Conservation (phyloP, 306 rosid genomes). For the Sicyos edulis region DNA sequence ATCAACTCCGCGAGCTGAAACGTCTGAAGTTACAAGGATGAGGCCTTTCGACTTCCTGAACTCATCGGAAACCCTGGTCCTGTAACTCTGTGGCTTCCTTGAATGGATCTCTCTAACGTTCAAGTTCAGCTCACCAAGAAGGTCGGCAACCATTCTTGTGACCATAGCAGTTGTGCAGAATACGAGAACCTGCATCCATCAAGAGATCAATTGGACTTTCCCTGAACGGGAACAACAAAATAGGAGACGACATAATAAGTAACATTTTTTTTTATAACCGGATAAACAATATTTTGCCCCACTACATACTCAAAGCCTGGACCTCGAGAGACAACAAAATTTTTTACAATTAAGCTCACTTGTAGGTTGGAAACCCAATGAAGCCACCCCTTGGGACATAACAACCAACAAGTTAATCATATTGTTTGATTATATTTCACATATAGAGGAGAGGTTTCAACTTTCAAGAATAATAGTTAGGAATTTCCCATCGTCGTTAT, state of each 20-base stretch:
- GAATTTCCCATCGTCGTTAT: background rate
- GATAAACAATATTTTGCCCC: no score
- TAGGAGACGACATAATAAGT: background rate
- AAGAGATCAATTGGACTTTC: conserved; percentile 27
- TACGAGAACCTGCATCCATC: conserved; percentile 70
- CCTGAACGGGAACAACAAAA: conserved; percentile 8
- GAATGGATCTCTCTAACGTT: conserved; percentile 97
- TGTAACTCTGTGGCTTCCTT: conserved; percentile 80
- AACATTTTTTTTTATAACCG: no score
- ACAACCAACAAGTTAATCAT: background rate
- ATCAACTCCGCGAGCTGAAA: conserved; percentile 97
- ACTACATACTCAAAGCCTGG: no score
- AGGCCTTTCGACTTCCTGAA: conserved; percentile 88
- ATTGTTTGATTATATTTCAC: background rate
- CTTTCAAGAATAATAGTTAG: background rate
- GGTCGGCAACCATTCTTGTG: conserved; percentile 75
- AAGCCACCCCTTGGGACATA: no score
- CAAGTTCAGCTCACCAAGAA: conserved; percentile 78
- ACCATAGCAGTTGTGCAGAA: conserved; percentile 99
- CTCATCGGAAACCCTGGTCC: conserved; percentile 89
- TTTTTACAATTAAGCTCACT: no score
- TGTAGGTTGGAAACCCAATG: no score
- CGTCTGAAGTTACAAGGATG: conserved; percentile 89
- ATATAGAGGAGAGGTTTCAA: background rate
- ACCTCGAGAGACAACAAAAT: no score